Evolutionary conservation across 768 basidiomycete species (phyloP).

Genomic region (Tricholoma hemisulphureum): DNA sequence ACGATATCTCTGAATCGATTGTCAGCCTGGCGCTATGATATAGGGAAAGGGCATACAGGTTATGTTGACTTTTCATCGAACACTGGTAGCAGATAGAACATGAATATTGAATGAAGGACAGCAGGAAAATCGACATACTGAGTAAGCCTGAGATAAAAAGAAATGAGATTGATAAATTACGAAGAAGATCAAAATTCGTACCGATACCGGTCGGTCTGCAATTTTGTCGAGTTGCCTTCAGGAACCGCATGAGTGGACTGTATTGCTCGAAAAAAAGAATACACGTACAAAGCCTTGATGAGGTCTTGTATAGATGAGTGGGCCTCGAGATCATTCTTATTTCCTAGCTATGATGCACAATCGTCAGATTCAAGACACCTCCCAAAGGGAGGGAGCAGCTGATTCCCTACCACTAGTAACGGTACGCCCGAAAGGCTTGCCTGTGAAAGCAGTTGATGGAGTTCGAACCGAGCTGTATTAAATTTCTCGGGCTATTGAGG

Average conservation of each 20-base stretch:
- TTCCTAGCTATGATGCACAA: conserved; percentile 63
- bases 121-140: conserved; percentile 44
- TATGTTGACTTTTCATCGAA: conserved; percentile 95
- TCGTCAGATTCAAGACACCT: neutral
- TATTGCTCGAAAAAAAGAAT: neutral
- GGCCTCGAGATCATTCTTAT: conserved; percentile 85
- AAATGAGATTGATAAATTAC: neutral
- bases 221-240: conserved; percentile 77
- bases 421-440: conserved; percentile 69
- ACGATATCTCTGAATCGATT: conserved; percentile 67
- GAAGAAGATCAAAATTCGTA: conserved; percentile 43
- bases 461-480: conserved; percentile 78
- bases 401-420: conserved; percentile 68
- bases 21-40: neutral
- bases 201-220: conserved; percentile 78
- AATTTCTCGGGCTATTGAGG: conserved; percentile 68
- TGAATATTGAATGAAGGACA: conserved; percentile 1
- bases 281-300: conserved; percentile 68
- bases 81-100: conserved; percentile 50
- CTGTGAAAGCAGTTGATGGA: conserved; percentile 75
- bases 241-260: neutral
- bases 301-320: conserved; percentile 81
- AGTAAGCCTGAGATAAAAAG: conserved; percentile 60
- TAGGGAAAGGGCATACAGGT: conserved; percentile 54
- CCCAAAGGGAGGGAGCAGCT: neutral